Conservation (phyloP, 2,329 filamentous ascomycete genomes). For the Rhynchosporium agropyri region DNA sequence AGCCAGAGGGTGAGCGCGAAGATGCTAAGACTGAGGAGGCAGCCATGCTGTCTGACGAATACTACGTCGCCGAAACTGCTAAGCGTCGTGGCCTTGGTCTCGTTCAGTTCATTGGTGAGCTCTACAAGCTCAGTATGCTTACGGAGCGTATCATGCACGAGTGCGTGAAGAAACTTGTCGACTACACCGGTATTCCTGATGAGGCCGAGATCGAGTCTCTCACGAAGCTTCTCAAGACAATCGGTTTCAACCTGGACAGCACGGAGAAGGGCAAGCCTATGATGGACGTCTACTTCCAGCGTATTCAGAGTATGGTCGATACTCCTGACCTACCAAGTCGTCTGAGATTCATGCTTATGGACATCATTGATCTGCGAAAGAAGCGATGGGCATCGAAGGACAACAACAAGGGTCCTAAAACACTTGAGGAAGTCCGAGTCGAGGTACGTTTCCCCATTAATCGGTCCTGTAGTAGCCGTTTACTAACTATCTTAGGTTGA, state of each 20-base stretch:
- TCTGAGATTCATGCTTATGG: slow-evolving; percentile 95
- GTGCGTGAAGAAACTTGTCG: slow-evolving; percentile 94
- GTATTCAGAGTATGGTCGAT: slow-evolving; percentile 81
- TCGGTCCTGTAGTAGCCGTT: neutral
- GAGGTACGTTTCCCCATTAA: slow-evolving; percentile 56
- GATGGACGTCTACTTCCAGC: slow-evolving; percentile 92
- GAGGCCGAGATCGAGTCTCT: slow-evolving; percentile 96
- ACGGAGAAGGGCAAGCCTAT: slow-evolving; percentile 81
- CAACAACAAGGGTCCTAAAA: slow-evolving; percentile 92
- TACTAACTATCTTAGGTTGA: slow-evolving; percentile 55
- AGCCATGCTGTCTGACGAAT: slow-evolving; percentile 89
- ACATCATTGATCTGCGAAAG: slow-evolving; percentile 82
- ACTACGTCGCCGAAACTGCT: slow-evolving; percentile 89
- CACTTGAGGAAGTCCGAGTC: slow-evolving; percentile 86
- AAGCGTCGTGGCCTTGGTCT: slow-evolving; percentile 97
- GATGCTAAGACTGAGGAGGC: slow-evolving; percentile 67
- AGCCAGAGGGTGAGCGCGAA: slow-evolving; percentile 67
- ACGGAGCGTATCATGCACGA: slow-evolving; percentile 99
- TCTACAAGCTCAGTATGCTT: slow-evolving; percentile 98
- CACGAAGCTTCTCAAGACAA: slow-evolving; percentile 87
- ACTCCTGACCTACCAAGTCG: slow-evolving; percentile 82
- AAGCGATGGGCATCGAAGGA: slow-evolving; percentile 85
- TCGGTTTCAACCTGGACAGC: slow-evolving; percentile 82
- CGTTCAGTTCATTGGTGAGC: slow-evolving; percentile 98
- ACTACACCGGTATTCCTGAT: slow-evolving; percentile 90